Evolutionary conservation across 768 basidiomycete genomes (phyloP), one percentile per base, ranked within the genome.

Genomic region (Rhodotorula babjevae): DNA sequence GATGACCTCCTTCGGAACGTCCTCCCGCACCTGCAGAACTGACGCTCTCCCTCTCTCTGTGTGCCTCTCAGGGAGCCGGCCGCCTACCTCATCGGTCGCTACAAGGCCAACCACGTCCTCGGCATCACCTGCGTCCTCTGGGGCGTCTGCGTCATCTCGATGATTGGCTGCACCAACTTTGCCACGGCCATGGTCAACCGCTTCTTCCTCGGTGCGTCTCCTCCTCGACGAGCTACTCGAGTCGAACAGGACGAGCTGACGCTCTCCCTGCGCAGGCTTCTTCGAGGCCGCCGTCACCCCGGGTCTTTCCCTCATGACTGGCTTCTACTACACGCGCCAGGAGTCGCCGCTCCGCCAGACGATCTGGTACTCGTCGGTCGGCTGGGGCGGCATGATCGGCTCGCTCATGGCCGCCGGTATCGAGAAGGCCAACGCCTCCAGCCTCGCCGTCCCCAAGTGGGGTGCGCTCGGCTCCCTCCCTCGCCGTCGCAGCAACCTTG

Each of bases 311-410:
- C 74, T 82, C 44, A 80, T 81, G 81, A 80, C 80, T 61, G 80
- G 79, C n/a, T 80, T 78, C 77, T 77, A 56, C 29, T 68, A 61
- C 67, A 77, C 77, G 16, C 74, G 79, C 60, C 69, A 65, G n/a
- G 80, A 81, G 63, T 68, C 76, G 27, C 80, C 80, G 18, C 61
- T 81, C 9, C 72, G 80, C 31, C 81, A 82, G 65, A 80, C 79
- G 1, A 80, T 82, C 69, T 82, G 81, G 81, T 81, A 80, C 76
- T 74, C 73, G 40, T 75, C 79, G 15, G 75, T 82, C 44, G 80
- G 80, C 36, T 79, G 77, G 75, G 81, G 81, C 44, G 81, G 81
- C 16, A 81, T 82, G 79, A 79, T 82, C 66, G 81, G 81, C 36
- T 60, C 77, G 25, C 69, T 81, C 29, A 81, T 81, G 80, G 81